Evolutionary conservation across 2,329 filamentous ascomycete genomes (phyloP).

Genomic region (Fusarium cicatricum): DNA sequence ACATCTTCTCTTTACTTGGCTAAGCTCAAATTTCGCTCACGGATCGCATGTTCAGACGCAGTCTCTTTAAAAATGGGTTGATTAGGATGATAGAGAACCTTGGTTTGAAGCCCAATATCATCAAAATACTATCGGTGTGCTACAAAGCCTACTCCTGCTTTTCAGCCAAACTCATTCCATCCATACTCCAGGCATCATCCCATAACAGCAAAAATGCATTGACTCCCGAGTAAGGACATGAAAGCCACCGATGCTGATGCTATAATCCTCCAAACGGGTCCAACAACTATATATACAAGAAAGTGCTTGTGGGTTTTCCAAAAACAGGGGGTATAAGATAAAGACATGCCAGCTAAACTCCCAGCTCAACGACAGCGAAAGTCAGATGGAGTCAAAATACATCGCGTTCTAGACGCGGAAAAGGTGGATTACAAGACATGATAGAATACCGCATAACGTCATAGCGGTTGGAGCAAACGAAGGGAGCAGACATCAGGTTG

Average conservation of each 20-base stretch:
- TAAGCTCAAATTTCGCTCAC: neutral
- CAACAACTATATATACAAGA: slow-evolving; percentile 1
- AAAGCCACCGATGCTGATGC: slow-evolving; percentile 2
- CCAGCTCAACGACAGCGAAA: slow-evolving; percentile 20
- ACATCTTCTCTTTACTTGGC: too few species aligned
- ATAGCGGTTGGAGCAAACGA: slow-evolving; percentile 18
- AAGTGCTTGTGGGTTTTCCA: slow-evolving; percentile 14
- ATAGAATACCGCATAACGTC: slow-evolving; percentile 27
- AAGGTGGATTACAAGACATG: slow-evolving; percentile 28
- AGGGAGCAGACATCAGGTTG: slow-evolving; percentile 24
- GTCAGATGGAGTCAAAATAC: slow-evolving; percentile 3
- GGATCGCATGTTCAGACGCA: neutral
- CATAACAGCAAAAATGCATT: neutral
- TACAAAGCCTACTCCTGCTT: slow-evolving; percentile 1
- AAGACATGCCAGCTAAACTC: slow-evolving; percentile 34
- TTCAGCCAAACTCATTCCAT: slow-evolving; percentile 2
- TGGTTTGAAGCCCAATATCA: slow-evolving; percentile 1
- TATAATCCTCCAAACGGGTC: neutral
- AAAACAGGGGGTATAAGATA: slow-evolving; percentile 37
- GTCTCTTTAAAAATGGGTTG: neutral
- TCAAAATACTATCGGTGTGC: neutral
- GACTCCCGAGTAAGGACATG: neutral
- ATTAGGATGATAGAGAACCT: slow-evolving; percentile 6
- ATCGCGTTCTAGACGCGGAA: slow-evolving; percentile 16
- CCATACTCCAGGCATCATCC: slow-evolving; percentile 6